A percentile compares a stretch with the other conserved stretches of the same genome.
phyloP scores from a whole-genome alignment of 108 stramenopile genomes.

The Skeletonema potamos region DNA sequence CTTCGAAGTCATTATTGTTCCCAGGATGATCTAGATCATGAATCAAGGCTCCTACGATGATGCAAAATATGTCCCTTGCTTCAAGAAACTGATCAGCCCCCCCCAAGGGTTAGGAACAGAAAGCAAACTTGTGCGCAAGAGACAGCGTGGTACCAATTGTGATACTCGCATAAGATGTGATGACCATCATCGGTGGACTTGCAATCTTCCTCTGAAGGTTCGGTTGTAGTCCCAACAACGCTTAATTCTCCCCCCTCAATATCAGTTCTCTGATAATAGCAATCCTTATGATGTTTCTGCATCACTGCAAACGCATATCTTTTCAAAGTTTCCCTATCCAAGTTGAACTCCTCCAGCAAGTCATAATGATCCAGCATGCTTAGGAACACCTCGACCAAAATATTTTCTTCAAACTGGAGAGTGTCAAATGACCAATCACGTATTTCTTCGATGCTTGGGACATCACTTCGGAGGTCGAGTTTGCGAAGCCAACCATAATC shows the following conservation, averaged over 20 bases:
- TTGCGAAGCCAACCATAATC: conserved; percentile 27
- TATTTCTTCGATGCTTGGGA: conserved; percentile 32
- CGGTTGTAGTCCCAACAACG: no score
- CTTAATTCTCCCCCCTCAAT: background rate
- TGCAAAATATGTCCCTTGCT: conserved; percentile 26
- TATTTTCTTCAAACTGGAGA: conserved; percentile 20
- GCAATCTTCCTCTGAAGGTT: no score
- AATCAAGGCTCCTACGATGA: conserved; percentile 43
- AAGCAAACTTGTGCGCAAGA: conserved; percentile 53
- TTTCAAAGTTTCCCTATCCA: conserved; percentile 20
- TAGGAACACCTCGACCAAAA: conserved; percentile 16
- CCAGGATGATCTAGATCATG: conserved; percentile 40
- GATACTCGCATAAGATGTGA: conserved; percentile 39
- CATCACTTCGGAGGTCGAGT: conserved; percentile 18
- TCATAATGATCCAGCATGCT: conserved; percentile 34
- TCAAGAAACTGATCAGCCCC: conserved; percentile 29
- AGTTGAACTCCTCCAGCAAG: conserved; percentile 20
- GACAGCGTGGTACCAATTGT: conserved; percentile 61
- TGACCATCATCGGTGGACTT: background rate
- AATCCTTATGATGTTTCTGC: conserved; percentile 26
- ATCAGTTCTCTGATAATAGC: conserved; percentile 22
- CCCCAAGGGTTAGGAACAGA: conserved; percentile 35
- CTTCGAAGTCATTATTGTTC: conserved; percentile 29
- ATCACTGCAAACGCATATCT: conserved; percentile 18
- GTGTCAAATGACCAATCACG: conserved; percentile 40